phyloP scores from a whole-genome alignment of 345 rosid species.

The Zanthoxylum bungeanum region DNA sequence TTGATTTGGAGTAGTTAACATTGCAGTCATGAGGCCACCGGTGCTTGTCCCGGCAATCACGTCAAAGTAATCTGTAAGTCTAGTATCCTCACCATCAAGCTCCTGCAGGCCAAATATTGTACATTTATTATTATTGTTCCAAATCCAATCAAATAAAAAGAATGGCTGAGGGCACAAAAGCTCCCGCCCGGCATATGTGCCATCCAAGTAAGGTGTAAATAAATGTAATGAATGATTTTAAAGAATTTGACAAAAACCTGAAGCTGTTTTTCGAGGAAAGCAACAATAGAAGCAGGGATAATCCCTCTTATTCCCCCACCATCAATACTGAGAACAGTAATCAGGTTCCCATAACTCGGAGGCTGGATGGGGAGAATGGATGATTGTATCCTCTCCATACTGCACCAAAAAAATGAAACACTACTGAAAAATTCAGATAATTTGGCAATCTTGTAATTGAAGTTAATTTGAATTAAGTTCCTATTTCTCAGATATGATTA shows the following conservation, averaged over 20 bases:
- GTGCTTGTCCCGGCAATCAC: slow-evolving; percentile 55
- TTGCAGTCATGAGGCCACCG: slow-evolving; percentile 54
- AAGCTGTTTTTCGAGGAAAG: slow-evolving; percentile 33
- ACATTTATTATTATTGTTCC: no score
- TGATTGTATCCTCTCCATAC: slow-evolving; percentile 3
- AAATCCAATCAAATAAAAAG: no score
- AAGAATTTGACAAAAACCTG: slow-evolving; percentile 20
- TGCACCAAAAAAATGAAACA: no score
- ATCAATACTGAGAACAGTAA: slow-evolving; percentile 46
- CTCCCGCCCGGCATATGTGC: no score
- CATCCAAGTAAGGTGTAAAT: not conserved
- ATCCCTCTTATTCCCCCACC: slow-evolving; percentile 50
- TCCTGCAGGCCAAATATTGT: slow-evolving; percentile 34
- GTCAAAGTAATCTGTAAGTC: slow-evolving; percentile 59
- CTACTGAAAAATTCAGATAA: not conserved
- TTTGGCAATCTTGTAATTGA: not conserved
- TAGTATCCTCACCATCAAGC: slow-evolving; percentile 46
- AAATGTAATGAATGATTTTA: no score
- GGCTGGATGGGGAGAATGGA: slow-evolving; percentile 11
- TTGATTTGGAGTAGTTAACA: slow-evolving; percentile 48
- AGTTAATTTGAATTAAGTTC: not conserved
- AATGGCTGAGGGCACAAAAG: no score
- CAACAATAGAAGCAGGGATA: slow-evolving; percentile 35
- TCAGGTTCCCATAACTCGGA: slow-evolving; percentile 30
- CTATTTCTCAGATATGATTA: not conserved